Evolutionary conservation across 306 rosid species (phyloP).

Genomic region (Gastrolobium bilobum): DNA sequence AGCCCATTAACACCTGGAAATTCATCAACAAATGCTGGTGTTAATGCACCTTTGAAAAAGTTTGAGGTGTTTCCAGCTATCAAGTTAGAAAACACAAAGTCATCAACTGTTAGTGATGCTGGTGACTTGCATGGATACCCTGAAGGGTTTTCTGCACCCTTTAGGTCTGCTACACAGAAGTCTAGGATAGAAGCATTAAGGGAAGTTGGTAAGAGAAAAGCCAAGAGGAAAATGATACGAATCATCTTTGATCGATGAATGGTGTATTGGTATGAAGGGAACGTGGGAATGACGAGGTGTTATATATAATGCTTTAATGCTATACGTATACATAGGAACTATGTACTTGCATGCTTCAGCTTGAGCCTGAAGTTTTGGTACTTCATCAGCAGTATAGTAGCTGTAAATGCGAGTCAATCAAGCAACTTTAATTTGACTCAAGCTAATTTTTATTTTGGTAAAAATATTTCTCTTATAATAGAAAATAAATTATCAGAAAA

Average conservation of each 20-base stretch:
- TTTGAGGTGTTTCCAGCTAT: slow-evolving; percentile 58
- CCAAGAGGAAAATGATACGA: slow-evolving; percentile 49
- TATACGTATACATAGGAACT: background rate
- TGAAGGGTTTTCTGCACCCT: slow-evolving; percentile 53
- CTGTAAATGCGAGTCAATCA: too few species aligned
- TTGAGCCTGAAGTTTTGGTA: background rate
- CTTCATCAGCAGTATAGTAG: too few species aligned
- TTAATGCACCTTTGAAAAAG: slow-evolving; percentile 48
- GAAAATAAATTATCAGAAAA: too few species aligned
- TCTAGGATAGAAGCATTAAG: slow-evolving; percentile 55
- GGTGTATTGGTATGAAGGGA: background rate
- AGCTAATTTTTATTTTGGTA: too few species aligned
- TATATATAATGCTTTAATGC: slow-evolving; percentile 31
- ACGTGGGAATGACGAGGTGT: background rate
- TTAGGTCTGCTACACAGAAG: slow-evolving; percentile 72
- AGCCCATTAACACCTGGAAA: slow-evolving; percentile 73
- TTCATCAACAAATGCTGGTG: slow-evolving; percentile 63
- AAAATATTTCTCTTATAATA: too few species aligned
- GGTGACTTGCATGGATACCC: slow-evolving; percentile 65
- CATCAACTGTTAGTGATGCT: slow-evolving; percentile 48
- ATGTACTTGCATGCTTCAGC: too few species aligned
- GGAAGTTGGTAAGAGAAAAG: slow-evolving; percentile 52
- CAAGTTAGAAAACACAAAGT: slow-evolving; percentile 61
- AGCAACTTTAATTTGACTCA: too few species aligned
- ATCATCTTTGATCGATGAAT: slow-evolving; percentile 51